Percentiles rank a stretch among this genome's conserved stretches.
These are phyloP conservation scores for Rhizopogon vinicolor DNA, from an alignment of 768 basidiomycete genomes.

Conservation along the genomic window DNA sequence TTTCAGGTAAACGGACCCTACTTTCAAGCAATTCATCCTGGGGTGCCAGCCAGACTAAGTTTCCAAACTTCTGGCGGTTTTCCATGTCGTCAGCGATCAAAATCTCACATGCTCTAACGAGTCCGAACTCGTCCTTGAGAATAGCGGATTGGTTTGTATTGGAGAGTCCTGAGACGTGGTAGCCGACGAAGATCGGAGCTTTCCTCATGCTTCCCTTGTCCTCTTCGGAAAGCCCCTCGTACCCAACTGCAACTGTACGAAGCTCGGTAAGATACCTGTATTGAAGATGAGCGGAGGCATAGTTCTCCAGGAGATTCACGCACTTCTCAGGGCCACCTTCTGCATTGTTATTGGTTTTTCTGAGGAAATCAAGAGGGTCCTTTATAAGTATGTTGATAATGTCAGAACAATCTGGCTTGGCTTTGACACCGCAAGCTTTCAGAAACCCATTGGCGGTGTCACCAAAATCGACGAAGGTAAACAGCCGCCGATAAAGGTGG, in stretches of 20 bases:
- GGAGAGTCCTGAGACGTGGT: conserved; percentile 35
- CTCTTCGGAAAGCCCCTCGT: conserved; percentile 36
- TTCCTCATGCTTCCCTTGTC: conserved; percentile 53
- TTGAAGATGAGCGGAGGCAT: neutral
- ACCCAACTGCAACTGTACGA: conserved; percentile 73
- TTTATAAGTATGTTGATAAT: conserved; percentile 60
- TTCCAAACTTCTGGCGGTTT: conserved; percentile 66
- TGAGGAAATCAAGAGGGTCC: conserved; percentile 62
- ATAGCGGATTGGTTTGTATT: conserved; percentile 26
- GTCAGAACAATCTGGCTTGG: conserved; percentile 78
- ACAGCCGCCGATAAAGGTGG: conserved; percentile 69
- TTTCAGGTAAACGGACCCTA: conserved; percentile 19
- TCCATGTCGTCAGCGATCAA: conserved; percentile 82
- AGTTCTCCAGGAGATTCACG: conserved; percentile 12
- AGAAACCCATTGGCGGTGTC: conserved; percentile 73
- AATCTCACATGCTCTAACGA: conserved; percentile 60
- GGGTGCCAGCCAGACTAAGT: conserved; percentile 64
- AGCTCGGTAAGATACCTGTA: conserved; percentile 78
- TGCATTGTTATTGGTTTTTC: conserved; percentile 55
- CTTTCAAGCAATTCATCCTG: conserved; percentile 89
- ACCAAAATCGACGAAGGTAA: conserved; percentile 84
- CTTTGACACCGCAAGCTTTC: conserved; percentile 76
- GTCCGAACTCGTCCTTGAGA: conserved; percentile 45
- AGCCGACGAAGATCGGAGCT: conserved; percentile 64
- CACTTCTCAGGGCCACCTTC: conserved; percentile 46